A percentile compares a stretch with the other conserved stretches of the same genome.
phyloP scores from a whole-genome alignment of 2,329 filamentous ascomycete genomes.

The Fusarium sacchari region DNA sequence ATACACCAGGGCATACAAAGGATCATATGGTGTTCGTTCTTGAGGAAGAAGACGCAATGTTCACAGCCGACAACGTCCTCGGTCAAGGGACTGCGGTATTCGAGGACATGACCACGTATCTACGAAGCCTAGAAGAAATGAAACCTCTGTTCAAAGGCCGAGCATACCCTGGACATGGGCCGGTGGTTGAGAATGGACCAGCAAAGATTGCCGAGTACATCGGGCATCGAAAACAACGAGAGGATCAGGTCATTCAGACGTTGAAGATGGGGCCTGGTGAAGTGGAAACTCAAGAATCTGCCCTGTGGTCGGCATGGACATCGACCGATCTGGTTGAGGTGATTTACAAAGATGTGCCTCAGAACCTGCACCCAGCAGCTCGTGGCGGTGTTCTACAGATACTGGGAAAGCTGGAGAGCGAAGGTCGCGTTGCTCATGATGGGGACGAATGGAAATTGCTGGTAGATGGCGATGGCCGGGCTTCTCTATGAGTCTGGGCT shows the following conservation, averaged over 20 bases:
- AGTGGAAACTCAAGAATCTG: slow-evolving; percentile 41
- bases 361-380: slow-evolving; percentile 79
- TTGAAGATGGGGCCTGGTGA: slow-evolving; percentile 54
- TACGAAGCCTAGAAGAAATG: slow-evolving; percentile 77
- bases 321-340: slow-evolving; percentile 86
- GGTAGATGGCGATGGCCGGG: slow-evolving; percentile 32
- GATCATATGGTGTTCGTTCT: slow-evolving; percentile 86
- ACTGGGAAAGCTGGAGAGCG: slow-evolving; percentile 78
- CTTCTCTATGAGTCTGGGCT: slow-evolving; percentile 35
- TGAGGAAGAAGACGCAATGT: slow-evolving; percentile 82
- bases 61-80: slow-evolving; percentile 89
- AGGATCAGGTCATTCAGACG: slow-evolving; percentile 78
- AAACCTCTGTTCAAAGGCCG: slow-evolving; percentile 69
- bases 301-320: slow-evolving; percentile 62
- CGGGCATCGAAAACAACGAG: slow-evolving; percentile 79
- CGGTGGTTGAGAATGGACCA: slow-evolving; percentile 77
- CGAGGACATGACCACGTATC: slow-evolving; percentile 76
- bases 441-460: slow-evolving; percentile 47
- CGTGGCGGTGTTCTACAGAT: slow-evolving; percentile 81
- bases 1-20: slow-evolving; percentile 74
- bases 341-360: slow-evolving; percentile 84
- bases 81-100: slow-evolving; percentile 90
- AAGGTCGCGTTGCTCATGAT: slow-evolving; percentile 69
- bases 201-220: slow-evolving; percentile 85
- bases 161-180: slow-evolving; percentile 90